Evolutionary conservation across 768 basidiomycete species (phyloP).

Genomic region (Lactifluus echinatus): DNA sequence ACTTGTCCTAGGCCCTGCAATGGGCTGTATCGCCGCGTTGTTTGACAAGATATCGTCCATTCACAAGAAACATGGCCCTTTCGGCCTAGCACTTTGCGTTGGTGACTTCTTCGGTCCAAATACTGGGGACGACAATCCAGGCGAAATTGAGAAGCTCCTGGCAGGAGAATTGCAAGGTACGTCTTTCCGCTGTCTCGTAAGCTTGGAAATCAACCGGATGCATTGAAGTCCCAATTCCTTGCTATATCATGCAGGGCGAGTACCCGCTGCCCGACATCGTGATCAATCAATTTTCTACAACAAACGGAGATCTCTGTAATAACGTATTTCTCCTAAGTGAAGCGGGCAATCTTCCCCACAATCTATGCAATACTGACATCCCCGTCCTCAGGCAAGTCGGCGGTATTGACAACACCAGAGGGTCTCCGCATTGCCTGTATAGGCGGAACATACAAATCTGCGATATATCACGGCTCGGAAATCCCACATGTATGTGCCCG

Average conservation of each 20-base stretch:
- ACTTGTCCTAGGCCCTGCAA: constrained; percentile 73
- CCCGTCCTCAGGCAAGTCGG: constrained; percentile 61
- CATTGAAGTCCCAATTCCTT: constrained; percentile 68
- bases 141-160: constrained; percentile 53
- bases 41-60: constrained; percentile 76
- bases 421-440: constrained; percentile 81
- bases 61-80: constrained; percentile 88
- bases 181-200: constrained; percentile 11
- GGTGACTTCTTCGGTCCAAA: constrained; percentile 81
- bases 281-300: constrained; percentile 64
- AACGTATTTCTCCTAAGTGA: constrained; percentile 82
- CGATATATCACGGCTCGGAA: constrained; percentile 49
- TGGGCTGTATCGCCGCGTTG: constrained; percentile 64
- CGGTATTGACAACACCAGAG: constrained; percentile 66
- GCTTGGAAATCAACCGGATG: neutral
- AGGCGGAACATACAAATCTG: constrained; percentile 65
- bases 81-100: constrained; percentile 70
- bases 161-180: constrained; percentile 60
- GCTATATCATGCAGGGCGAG: constrained; percentile 88
- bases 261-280: constrained; percentile 64
- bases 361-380: constrained; percentile 4
- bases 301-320: constrained; percentile 69
- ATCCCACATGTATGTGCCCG: constrained; percentile 48
- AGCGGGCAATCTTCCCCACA: constrained; percentile 25
- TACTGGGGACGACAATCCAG: constrained; percentile 26